Base-by-base conservation (phyloP, 495 filamentous ascomycete species). In the Bombardia bombarda region DNA sequence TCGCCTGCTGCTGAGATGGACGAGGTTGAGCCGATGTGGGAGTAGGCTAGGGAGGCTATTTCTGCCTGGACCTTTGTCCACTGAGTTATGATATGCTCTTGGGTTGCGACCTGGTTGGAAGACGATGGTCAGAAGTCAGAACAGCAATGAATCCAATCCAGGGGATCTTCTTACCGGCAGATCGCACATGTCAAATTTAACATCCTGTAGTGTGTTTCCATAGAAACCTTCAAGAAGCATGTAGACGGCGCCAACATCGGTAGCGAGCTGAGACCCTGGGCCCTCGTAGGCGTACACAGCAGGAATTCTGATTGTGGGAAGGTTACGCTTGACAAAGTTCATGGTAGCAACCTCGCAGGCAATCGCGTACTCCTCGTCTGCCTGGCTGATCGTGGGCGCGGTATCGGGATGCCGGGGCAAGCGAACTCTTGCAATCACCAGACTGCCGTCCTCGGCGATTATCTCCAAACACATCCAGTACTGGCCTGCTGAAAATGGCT, bases 141-240 rank as follows among this genome's bases (percentile, higher is more conserved):
- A 18, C 17, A 18, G 12, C 21, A 8, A 7, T 22, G 38, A 28
- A 7, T 7, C 3, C 13, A 23, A 3, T n/a, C n/a, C 2, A 6
- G 3, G 20, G 22, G 16, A 12, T 16, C 13, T 7, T 45, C 46
- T 24, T 41, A 62, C 58, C 9, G 53, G 48, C 35, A 60, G 42
- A 26, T 53, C 38, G 32, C 35, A 57, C 13, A 62, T 26, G 38
- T 49, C 38, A 12, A 28, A 34, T 13, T 50, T 39, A 12, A 53
- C 39, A 30, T 60, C 49, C 35, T 52, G 47, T 16, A 60, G 18
- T 7, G 51, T 50, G 38, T 53, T 58, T 6, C 58, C 57, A 36
- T 58, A 51, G 43, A 56, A 62, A 2, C 57, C 58, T 47, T 58
- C 54, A 3, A 62, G 40, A 14, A 62, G 53, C 57, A 62, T 62